Conservation (phyloP, 495 filamentous ascomycete species). For the Amphirosellinia nigrospora region DNA sequence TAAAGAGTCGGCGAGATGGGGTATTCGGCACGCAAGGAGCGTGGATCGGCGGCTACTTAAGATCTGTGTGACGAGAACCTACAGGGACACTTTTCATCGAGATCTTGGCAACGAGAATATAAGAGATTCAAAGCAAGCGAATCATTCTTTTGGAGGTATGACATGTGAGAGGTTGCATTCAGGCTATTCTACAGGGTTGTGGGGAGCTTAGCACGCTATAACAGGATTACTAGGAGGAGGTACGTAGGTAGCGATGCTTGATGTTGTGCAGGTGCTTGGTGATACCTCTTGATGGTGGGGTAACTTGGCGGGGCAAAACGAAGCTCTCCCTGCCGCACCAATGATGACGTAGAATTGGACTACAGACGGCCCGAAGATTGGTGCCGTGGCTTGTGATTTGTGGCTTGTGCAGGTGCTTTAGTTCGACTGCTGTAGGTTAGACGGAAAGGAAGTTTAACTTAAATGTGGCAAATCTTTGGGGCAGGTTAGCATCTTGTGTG, state of each 20-base stretch:
- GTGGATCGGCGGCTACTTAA: background rate
- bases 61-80: background rate
- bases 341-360: conserved; percentile 22
- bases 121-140: background rate
- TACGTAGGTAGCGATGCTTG: background rate
- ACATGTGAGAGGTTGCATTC: conserved; percentile 10
- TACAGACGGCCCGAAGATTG: conserved; percentile 1
- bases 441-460: background rate
- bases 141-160: background rate
- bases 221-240: too few relatives aligned
- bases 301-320: conserved; percentile 22
- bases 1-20: background rate
- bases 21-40: background rate
- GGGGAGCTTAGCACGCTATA: conserved; percentile 15
- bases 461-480: too few relatives aligned
- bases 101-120: background rate
- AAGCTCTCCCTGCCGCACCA: conserved; percentile 17
- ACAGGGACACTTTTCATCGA: background rate
- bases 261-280: background rate
- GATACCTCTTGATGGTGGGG: conserved; percentile 2
- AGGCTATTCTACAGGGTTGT: conserved; percentile 24
- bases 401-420: background rate
- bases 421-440: background rate
- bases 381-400: background rate
- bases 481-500: too few relatives aligned